These are phyloP conservation scores for Pseudoturritis turrita DNA, from an alignment of 345 rosid species.

Conservation along the genomic window DNA sequence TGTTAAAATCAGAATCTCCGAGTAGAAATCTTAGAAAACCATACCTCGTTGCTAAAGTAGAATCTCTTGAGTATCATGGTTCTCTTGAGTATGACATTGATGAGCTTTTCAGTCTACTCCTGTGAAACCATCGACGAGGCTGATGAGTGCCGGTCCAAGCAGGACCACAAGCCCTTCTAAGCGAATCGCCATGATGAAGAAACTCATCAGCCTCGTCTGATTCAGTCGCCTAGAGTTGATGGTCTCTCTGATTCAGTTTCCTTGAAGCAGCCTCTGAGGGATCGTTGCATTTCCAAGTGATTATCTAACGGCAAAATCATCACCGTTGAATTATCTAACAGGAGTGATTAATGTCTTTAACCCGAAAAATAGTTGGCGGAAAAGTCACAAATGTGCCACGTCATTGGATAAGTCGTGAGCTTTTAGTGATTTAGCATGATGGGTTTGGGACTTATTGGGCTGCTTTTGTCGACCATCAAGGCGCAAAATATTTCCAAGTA, in stretches of 20 bases:
- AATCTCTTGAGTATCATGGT: slow-evolving; percentile 56
- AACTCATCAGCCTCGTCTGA: no score
- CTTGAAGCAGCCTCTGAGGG: slow-evolving; percentile 89
- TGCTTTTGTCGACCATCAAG: background rate
- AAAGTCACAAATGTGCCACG: slow-evolving; percentile 13
- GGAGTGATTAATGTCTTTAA: no score
- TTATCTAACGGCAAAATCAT: no score
- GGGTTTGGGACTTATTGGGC: background rate
- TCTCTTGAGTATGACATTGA: slow-evolving; percentile 81
- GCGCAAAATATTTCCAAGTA: background rate
- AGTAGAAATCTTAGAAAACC: no score
- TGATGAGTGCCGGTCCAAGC: slow-evolving; percentile 43
- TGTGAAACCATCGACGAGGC: slow-evolving; percentile 52
- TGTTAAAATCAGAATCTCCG: no score
- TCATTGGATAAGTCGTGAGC: no score
- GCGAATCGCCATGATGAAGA: slow-evolving; percentile 62
- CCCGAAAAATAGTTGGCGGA: background rate
- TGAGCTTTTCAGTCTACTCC: slow-evolving; percentile 75
- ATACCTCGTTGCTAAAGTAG: no score
- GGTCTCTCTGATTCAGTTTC: slow-evolving; percentile 70
- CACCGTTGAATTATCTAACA: no score
- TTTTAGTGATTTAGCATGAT: background rate
- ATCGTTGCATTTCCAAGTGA: slow-evolving; percentile 84
- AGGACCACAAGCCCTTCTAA: slow-evolving; percentile 57
- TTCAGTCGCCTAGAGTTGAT: slow-evolving; percentile 52